phyloP scores from a whole-genome alignment of 257 asterid species.

The Voacanga thouarsii region DNA sequence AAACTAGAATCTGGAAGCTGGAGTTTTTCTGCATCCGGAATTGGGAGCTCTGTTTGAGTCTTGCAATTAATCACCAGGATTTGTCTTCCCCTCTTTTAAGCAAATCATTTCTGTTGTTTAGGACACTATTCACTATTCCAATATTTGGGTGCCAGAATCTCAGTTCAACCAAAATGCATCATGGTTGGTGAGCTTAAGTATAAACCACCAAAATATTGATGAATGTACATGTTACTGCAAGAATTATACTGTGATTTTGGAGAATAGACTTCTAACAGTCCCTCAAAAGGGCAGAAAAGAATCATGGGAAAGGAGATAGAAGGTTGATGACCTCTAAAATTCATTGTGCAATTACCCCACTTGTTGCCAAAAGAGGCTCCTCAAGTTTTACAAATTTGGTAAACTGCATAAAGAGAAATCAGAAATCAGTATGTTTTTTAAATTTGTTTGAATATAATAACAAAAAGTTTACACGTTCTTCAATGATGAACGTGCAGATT shows the following conservation, averaged over 20 bases:
- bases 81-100: background rate
- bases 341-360: conserved; percentile 28
- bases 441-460: conserved; percentile 5
- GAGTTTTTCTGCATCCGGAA: background rate
- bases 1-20: background rate
- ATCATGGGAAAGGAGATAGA: background rate
- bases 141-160: background rate
- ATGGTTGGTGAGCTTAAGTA: background rate
- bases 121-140: background rate
- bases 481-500: background rate
- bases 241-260: background rate
- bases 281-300: background rate
- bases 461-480: background rate
- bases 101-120: background rate
- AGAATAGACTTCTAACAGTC: background rate
- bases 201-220: background rate
- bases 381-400: conserved; percentile 70
- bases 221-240: background rate
- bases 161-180: background rate
- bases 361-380: conserved; percentile 33
- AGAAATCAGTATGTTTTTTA: background rate
- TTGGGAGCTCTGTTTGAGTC: background rate
- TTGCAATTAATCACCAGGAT: background rate
- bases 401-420: conserved; percentile 40
- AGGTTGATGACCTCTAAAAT: conserved; percentile 5